Percentiles rank a stretch among this genome's conserved stretches.
Conservation (phyloP, 371 early-diverging fungal genomes). For the Mortierella sp. region DNA sequence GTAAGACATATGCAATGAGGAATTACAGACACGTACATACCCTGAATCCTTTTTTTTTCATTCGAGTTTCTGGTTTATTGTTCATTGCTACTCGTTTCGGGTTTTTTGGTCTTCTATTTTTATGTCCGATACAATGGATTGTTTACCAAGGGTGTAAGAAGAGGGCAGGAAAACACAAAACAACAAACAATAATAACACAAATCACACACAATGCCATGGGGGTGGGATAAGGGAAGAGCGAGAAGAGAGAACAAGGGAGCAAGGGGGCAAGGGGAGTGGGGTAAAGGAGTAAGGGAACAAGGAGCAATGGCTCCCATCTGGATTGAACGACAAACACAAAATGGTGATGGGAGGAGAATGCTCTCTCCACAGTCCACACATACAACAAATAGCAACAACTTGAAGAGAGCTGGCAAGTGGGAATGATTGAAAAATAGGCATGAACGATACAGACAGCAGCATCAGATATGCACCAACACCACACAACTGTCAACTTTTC, state of each 20-base stretch:
- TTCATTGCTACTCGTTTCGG: neutral
- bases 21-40: neutral
- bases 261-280: neutral
- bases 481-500: neutral
- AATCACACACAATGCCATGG: neutral
- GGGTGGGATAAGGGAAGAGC: neutral
- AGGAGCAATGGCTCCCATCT: neutral
- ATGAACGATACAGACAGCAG: neutral
- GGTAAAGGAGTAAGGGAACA: neutral
- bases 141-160: neutral
- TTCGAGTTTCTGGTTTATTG: neutral
- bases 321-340: neutral
- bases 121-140: neutral
- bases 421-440: neutral
- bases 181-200: neutral
- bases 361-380: neutral
- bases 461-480: neutral
- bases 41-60: neutral
- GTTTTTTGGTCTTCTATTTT: constrained; percentile 3
- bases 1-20: constrained; percentile 20
- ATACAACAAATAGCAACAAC: neutral
- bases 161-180: neutral
- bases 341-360: neutral
- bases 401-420: neutral
- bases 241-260: neutral